Evolutionary conservation across 768 basidiomycete species (phyloP).

Genomic region (Rubroboletus pulcherrimus): DNA sequence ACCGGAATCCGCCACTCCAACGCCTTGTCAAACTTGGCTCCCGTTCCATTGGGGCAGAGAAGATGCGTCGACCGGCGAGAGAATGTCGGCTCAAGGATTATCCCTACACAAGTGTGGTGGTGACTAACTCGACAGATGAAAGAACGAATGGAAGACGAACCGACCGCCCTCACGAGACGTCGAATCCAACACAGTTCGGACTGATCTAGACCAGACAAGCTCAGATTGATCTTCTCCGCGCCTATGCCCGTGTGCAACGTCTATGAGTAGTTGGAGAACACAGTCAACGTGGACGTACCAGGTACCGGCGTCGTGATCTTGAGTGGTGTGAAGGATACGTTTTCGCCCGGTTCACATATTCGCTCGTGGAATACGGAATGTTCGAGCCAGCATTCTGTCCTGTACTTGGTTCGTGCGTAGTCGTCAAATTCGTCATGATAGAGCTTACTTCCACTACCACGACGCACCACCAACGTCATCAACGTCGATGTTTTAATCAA

Average conservation of each 20-base stretch:
- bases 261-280: neutral
- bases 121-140: neutral
- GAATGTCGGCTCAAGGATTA: conserved; percentile 53
- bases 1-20: conserved; percentile 74
- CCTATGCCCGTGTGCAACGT: conserved; percentile 34
- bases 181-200: conserved; percentile 64
- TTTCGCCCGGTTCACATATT: conserved; percentile 63
- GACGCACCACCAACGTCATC: neutral
- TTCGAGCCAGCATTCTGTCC: conserved; percentile 95
- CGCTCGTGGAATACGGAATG: conserved; percentile 73
- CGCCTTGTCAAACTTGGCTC: conserved; percentile 78
- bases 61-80: conserved; percentile 74
- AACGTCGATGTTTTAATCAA: neutral
- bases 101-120: conserved; percentile 38
- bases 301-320: conserved; percentile 52
- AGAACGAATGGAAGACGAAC: conserved; percentile 7
- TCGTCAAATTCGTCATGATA: conserved; percentile 54
- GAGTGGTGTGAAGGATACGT: conserved; percentile 70
- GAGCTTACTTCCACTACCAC: conserved; percentile 64
- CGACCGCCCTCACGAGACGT: conserved; percentile 18
- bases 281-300: conserved; percentile 35
- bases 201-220: conserved; percentile 73
- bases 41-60: conserved; percentile 65
- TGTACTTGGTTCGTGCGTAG: conserved; percentile 48
- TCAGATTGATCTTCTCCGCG: conserved; percentile 54